A percentile compares a stretch with the other conserved stretches of the same genome.
Evolutionary conservation across 1,284 basidiomycete genomes (phyloP).

Genomic region (Pholiota adiposa): DNA sequence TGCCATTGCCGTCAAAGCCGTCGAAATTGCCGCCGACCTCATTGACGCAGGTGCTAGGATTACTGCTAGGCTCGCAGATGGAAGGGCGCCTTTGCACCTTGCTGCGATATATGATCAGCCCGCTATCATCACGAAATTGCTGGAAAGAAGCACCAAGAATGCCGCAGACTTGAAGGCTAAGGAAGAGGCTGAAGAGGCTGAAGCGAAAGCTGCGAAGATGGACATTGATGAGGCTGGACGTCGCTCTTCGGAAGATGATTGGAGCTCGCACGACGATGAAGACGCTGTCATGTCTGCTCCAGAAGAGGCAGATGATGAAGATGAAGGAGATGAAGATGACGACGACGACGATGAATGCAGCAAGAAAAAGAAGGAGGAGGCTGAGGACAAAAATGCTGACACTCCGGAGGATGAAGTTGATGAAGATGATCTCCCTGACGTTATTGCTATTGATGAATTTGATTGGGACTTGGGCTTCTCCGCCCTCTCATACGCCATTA

Average conservation of each 20-base stretch:
- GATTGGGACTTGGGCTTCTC: constrained; percentile 64
- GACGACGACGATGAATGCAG: constrained; percentile 21
- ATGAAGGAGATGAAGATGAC: constrained; percentile 30
- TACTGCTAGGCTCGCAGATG: constrained; percentile 57
- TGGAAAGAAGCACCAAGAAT: constrained; percentile 50
- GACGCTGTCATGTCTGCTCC: constrained; percentile 36
- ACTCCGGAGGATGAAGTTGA: constrained; percentile 44
- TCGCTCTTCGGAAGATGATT: constrained; percentile 48
- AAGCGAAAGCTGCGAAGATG: constrained; percentile 23
- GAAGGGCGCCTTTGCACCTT: constrained; percentile 56
- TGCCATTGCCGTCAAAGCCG: constrained; percentile 49
- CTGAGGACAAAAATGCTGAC: constrained; percentile 15
- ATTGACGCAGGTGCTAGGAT: constrained; percentile 59
- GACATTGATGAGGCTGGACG: constrained; percentile 30
- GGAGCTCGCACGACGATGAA: constrained; percentile 48
- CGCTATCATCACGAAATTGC: constrained; percentile 48
- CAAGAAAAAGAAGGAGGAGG: constrained; percentile 4
- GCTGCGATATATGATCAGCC: constrained; percentile 52
- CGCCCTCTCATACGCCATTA: constrained; percentile 54
- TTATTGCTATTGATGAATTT: constrained; percentile 52
- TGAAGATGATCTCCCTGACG: constrained; percentile 50
- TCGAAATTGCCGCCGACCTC: constrained; percentile 51
- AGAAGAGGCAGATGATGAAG: constrained; percentile 31
- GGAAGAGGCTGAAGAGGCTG: constrained; percentile 29
- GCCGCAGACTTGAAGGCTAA: constrained; percentile 36